These are phyloP conservation scores for Ambrosiella cleistominuta DNA, from an alignment of 2,329 filamentous ascomycete species.

Conservation along the genomic window DNA sequence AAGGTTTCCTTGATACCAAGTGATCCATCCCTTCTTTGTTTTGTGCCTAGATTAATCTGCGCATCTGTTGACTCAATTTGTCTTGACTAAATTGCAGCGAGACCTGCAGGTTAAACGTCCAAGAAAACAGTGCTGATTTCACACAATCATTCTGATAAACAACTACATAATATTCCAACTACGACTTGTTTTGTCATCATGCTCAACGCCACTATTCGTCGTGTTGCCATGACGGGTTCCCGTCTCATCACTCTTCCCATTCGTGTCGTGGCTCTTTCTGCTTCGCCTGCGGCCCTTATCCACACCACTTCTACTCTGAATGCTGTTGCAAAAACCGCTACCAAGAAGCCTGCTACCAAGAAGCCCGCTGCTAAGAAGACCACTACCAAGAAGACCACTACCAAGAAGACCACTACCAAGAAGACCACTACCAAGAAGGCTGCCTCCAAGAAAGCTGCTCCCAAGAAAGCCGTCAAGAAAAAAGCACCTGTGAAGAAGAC, in stretches of 20 bases:
- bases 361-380: slow-evolving; percentile 11
- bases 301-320: neutral
- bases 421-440: slow-evolving; percentile 15
- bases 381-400: neutral
- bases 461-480: slow-evolving; percentile 16
- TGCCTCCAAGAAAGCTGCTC: slow-evolving; percentile 16
- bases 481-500: slow-evolving; percentile 15
- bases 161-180: neutral
- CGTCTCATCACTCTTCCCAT: slow-evolving; percentile 9
- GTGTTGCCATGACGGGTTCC: slow-evolving; percentile 5
- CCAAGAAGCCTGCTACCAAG: slow-evolving; percentile 15
- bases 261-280: slow-evolving; percentile 1
- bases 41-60: too few species aligned
- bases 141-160: neutral
- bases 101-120: too few species aligned
- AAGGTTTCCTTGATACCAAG: too few species aligned
- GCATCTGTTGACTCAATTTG: too few species aligned
- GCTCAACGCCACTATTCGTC: slow-evolving; percentile 8
- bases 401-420: slow-evolving; percentile 6
- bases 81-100: too few species aligned
- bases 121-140: too few species aligned
- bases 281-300: slow-evolving; percentile 1
- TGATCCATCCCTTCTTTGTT: too few species aligned
- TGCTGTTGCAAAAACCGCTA: slow-evolving; percentile 6
- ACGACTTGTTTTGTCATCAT: neutral